Base-by-base conservation (phyloP, 345 rosid genomes). In the Aethionema arabicum region DNA sequence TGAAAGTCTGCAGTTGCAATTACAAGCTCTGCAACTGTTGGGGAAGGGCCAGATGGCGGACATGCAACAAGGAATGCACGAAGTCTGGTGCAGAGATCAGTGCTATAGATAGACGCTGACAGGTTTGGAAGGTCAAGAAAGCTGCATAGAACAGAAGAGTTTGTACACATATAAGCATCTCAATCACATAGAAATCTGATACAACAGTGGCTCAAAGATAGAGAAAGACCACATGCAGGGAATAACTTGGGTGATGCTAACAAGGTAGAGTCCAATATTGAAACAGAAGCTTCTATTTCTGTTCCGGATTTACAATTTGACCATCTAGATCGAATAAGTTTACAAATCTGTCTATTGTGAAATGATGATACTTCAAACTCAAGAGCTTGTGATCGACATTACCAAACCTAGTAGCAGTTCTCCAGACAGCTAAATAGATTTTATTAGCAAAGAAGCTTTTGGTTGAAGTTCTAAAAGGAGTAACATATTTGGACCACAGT, bases 1-100 rank as follows among this genome's bases (percentile, higher is more conserved):
- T 93, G 96, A 80, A 93, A 93, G 80, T 93, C 99, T 40, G 92
- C 84, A 49, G 97, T 83, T 55, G 97, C 99, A 73, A 90, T 76
- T 55, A 93, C 90, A 59, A 93, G 97, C 74, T 93, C 97, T 39
- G 85, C 86, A 49, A 93, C 97, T 52, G 84, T 85, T 59, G 83
- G 82, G 48, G 96, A 82, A 63, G 99, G 99, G 56, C 99, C 90
- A 29, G 97, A 72, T 65, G 99, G 99, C 7, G 99, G 99, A 55
- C 95, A 90, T 41, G 99, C 88, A 58, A 88, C 83, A 30, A 93
- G 90, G 64, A 93, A 93, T 59, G 90, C 79, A 40, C 87, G 82
- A 73, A 93, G 78, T 80, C 99, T 83, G 70, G 69, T 76, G 78
- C 91, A 83, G 60, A 93, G 97, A 65, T 93, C 99, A 43, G 84